Percentiles rank a stretch among this genome's conserved stretches.
Evolutionary conservation across 495 filamentous ascomycete species (phyloP).

Genomic region (Xylaria palmicola): DNA sequence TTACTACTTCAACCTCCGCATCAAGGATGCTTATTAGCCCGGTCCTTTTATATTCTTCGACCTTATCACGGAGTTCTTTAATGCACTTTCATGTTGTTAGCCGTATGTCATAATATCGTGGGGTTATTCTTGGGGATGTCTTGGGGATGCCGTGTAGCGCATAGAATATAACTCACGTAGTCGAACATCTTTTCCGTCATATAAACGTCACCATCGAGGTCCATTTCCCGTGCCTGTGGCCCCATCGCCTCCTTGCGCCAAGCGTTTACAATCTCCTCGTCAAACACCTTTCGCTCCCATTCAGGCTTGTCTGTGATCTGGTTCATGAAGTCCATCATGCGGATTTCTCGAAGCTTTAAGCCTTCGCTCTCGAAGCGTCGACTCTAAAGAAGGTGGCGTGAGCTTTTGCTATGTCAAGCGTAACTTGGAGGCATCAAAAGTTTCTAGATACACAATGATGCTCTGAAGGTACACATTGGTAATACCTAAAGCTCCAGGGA

Average conservation of each 20-base stretch:
- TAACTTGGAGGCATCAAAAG: not conserved
- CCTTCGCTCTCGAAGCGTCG: not conserved
- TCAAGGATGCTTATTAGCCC: not conserved
- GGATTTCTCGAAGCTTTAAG: slow-evolving; percentile 42
- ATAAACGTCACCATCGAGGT: slow-evolving; percentile 29
- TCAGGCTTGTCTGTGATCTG: slow-evolving; percentile 42
- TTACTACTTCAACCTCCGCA: not conserved
- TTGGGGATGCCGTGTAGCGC: not conserved
- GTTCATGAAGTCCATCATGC: slow-evolving; percentile 40
- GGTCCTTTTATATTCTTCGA: not conserved
- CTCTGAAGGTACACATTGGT: too few species aligned
- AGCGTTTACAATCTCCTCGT: slow-evolving; percentile 39
- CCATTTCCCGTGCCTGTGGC: slow-evolving; percentile 14
- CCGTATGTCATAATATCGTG: not conserved
- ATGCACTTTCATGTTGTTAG: not conserved
- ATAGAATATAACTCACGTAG: slow-evolving; percentile 31
- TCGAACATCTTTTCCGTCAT: slow-evolving; percentile 51
- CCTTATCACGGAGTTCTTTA: not conserved
- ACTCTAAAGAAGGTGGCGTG: too few species aligned
- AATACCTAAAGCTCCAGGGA: not conserved
- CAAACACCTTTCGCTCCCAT: slow-evolving; percentile 57
- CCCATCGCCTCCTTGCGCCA: slow-evolving; percentile 32
- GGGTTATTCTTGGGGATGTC: not conserved
- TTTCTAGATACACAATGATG: not conserved
- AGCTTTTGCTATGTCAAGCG: not conserved